phyloP scores from a whole-genome alignment of 768 basidiomycete genomes.

The Termitomyces sp. region DNA sequence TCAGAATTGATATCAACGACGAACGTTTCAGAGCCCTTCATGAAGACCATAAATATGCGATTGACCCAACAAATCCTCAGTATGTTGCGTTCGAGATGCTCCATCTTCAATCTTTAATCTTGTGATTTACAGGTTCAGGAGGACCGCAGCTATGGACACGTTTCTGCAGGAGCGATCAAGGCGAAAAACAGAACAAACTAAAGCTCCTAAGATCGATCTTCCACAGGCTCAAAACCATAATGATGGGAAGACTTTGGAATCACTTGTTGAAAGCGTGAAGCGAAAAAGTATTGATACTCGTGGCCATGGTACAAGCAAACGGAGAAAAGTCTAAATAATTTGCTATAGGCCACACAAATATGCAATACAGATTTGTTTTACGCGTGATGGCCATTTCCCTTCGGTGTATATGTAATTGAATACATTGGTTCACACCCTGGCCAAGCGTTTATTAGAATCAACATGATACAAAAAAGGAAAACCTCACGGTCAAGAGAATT shows the following conservation, averaged over 20 bases:
- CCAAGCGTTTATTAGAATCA: neutral
- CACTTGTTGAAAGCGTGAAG: constrained; percentile 83
- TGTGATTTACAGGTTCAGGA: constrained; percentile 64
- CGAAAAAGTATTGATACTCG: constrained; percentile 49
- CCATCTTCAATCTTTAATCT: neutral
- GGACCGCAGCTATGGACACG: constrained; percentile 85
- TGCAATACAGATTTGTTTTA: neutral
- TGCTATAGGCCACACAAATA: neutral
- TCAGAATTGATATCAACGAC: constrained; percentile 80
- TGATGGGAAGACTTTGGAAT: constrained; percentile 40
- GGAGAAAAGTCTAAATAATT: constrained; percentile 28
- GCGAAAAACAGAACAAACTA: constrained; percentile 38
- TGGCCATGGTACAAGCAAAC: constrained; percentile 29
- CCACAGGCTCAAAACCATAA: constrained; percentile 4
- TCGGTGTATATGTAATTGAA: neutral
- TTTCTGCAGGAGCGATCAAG: constrained; percentile 81
- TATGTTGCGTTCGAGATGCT: constrained; percentile 34
- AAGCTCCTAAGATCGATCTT: constrained; percentile 10
- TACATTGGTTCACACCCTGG: neutral
- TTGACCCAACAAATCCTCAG: constrained; percentile 96
- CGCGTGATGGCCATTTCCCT: neutral
- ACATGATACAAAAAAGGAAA: neutral
- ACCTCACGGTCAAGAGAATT: constrained; percentile 46
- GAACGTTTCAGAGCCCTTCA: constrained; percentile 83
- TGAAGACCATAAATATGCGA: constrained; percentile 88